Conservation (phyloP, 2,329 filamentous ascomycete species). For the Microdochium nivale region DNA sequence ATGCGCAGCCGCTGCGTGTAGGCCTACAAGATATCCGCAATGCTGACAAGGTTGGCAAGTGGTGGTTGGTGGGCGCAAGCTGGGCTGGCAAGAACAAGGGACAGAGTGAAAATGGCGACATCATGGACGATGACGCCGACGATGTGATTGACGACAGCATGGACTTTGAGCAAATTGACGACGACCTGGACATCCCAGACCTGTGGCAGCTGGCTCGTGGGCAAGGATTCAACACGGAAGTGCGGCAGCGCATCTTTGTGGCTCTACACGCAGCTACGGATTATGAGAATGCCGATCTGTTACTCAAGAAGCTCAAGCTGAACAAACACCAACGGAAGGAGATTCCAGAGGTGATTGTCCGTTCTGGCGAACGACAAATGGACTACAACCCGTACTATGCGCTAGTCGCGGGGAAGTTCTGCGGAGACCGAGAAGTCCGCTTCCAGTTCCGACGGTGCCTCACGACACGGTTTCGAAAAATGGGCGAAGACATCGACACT, state of each 20-base stretch:
- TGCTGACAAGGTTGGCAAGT: conserved; percentile 83
- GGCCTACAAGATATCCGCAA: conserved; percentile 74
- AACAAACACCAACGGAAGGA: conserved; percentile 83
- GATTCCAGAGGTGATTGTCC: conserved; percentile 78
- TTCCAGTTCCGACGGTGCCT: conserved; percentile 83
- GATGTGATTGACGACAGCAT: conserved; percentile 16
- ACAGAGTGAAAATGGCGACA: conserved; percentile 18
- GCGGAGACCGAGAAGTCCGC: conserved; percentile 63
- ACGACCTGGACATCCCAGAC: conserved; percentile 53
- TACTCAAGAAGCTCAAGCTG: conserved; percentile 72
- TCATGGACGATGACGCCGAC: conserved; percentile 28
- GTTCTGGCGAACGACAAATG: conserved; percentile 76
- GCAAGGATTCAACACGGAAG: conserved; percentile 79
- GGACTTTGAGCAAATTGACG: conserved; percentile 15
- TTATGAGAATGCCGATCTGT: conserved; percentile 72
- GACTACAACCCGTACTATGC: conserved; percentile 92
- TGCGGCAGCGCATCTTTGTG: conserved; percentile 86
- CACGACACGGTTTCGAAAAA: conserved; percentile 75
- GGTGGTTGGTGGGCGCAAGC: conserved; percentile 98
- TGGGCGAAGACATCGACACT: conserved; percentile 63
- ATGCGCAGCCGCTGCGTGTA: conserved; percentile 69
- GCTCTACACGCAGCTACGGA: conserved; percentile 81
- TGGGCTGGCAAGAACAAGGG: conserved; percentile 45
- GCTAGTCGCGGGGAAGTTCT: conserved; percentile 71
- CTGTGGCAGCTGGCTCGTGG: conserved; percentile 65